phyloP scores from a whole-genome alignment of 345 rosid species.

The Syzygium aqueum region DNA sequence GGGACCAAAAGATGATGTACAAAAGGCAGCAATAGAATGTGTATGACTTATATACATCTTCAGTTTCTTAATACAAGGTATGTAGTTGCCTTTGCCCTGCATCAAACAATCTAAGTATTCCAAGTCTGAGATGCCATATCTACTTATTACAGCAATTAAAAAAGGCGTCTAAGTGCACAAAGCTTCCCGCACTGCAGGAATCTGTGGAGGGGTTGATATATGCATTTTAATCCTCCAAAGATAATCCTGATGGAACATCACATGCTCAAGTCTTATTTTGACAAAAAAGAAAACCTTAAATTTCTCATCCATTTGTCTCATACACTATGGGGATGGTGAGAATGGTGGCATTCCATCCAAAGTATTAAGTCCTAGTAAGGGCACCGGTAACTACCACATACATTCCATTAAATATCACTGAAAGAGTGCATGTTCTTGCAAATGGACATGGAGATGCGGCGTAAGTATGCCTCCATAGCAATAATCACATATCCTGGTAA shows the following conservation, averaged over 20 bases:
- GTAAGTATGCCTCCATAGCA: not conserved
- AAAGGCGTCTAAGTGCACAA: not conserved
- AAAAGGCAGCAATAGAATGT: not conserved
- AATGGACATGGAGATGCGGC: not conserved
- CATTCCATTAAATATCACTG: not conserved
- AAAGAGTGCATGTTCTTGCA: not conserved
- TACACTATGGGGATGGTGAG: no score
- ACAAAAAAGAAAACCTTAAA: not conserved
- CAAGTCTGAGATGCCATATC: not conserved
- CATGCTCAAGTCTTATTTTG: not conserved
- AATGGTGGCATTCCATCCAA: not conserved
- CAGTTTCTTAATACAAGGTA: not conserved
- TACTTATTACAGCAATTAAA: not conserved
- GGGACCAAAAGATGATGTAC: not conserved
- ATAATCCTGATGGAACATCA: not conserved
- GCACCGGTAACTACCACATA: not conserved
- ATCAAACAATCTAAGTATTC: not conserved
- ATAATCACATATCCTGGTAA: not conserved
- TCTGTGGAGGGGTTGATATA: not conserved
- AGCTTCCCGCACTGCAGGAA: not conserved
- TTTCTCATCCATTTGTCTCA: not conserved
- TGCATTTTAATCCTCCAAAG: not conserved
- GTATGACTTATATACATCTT: not conserved
- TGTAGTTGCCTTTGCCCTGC: not conserved
- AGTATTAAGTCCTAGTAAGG: not conserved